Conservation (phyloP, 2,329 filamentous ascomycete genomes). For the Penicillium paneum region DNA sequence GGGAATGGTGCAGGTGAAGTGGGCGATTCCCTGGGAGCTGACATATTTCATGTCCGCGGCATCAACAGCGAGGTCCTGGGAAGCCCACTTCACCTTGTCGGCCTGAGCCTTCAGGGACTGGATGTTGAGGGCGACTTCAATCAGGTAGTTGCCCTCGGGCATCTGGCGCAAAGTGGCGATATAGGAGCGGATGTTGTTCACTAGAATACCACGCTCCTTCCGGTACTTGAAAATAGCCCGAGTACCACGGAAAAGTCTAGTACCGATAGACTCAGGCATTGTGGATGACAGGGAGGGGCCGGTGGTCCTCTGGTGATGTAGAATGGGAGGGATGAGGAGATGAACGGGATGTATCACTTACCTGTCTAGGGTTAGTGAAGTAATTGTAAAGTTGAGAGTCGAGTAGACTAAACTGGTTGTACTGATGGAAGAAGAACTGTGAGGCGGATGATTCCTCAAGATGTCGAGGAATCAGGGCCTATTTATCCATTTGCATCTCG, state of each 20-base stretch:
- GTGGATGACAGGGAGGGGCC: background rate
- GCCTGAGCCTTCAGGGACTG: background rate
- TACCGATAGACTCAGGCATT: background rate
- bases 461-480: background rate
- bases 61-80: background rate
- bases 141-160: background rate
- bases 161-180: background rate
- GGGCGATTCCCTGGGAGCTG: background rate
- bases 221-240: constrained; percentile 1
- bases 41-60: background rate
- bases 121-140: constrained; percentile 1
- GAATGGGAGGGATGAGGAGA: background rate
- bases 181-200: background rate
- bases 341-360: background rate
- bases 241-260: background rate
- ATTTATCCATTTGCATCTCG: background rate
- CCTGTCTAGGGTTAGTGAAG: background rate
- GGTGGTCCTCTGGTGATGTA: background rate
- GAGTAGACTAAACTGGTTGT: background rate
- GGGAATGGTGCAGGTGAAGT: background rate
- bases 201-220: background rate
- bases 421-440: background rate
- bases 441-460: background rate
- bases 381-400: background rate
- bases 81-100: constrained; percentile 3